Evolutionary conservation across 2,329 filamentous ascomycete species (phyloP), one percentile per base, ranked within the genome.

Genomic region (Exophiala sideris): DNA sequence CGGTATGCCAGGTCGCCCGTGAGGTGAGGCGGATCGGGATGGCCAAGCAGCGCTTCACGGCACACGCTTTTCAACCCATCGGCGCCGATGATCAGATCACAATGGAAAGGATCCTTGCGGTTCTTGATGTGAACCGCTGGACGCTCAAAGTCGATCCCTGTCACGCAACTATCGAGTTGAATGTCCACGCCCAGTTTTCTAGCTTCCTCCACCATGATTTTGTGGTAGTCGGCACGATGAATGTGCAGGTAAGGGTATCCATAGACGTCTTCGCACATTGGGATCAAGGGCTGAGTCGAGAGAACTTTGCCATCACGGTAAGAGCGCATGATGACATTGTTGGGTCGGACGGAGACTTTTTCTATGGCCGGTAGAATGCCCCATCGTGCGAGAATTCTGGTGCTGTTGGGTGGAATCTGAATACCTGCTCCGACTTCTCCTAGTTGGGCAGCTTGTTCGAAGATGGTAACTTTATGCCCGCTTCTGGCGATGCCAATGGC

Each of bases 1-100:
- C 80, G 75, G 64, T 82, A 83, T 1, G 80, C 79, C 29, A 82
- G 65, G 62, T 83, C 79, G 1, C 80, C 80, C 0, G 80, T 83
- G 45, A 75, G 71, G 11, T 73, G 65, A 1, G 79, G 77, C 0
- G 76, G 74, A 58, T 77, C 72, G 0, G 68, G 62, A 10, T 66
- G 65, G 2, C 73, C 72, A 5, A 80, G 62, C 7, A 80, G 62
- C 5, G 70, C 65, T 50, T 76, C 71, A 3, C 78, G 73, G 48
- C 71, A 73, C 38, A 64, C 54, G 7, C 70, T 73, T 64, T 75
- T 76, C 40, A 78, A 69, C 1, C 77, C 78, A 60, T 79, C 77
- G 5, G 76, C 72, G n/a, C 74, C 76, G 47, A 80, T 67, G 5
- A 80, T 62, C 1, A 78, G 62, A 57, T 79, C 76, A 6, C 53